phyloP scores from a whole-genome alignment of 805 yeast genomes.

The Grigorovia jiainica region DNA sequence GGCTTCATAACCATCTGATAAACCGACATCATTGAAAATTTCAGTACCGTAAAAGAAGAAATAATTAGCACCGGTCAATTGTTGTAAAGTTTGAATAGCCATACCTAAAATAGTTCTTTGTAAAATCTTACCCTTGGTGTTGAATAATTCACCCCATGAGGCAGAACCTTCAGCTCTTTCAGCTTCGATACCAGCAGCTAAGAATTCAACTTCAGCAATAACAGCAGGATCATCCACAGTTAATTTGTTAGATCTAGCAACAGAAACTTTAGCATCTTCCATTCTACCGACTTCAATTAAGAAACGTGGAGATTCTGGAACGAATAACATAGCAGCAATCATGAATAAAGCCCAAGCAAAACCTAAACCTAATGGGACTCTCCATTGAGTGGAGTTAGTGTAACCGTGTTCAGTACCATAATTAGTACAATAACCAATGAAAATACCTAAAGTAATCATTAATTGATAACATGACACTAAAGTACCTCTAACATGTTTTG shows the following conservation, averaged over 20 bases:
- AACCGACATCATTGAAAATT: slow-evolving; percentile 54
- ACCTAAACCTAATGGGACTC: slow-evolving; percentile 57
- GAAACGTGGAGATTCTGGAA: slow-evolving; percentile 71
- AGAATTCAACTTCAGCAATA: slow-evolving; percentile 45
- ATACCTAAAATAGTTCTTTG: slow-evolving; percentile 42
- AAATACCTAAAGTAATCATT: slow-evolving; percentile 63
- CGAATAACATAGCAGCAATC: slow-evolving; percentile 34
- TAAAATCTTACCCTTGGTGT: slow-evolving; percentile 56
- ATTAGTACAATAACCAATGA: no score
- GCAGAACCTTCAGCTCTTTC: slow-evolving; percentile 58
- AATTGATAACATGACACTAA: no score
- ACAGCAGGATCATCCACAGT: slow-evolving; percentile 46
- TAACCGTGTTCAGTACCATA: no score
- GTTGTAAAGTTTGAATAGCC: slow-evolving; percentile 44
- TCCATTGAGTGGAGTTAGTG: slow-evolving; percentile 67
- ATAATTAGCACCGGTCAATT: no score
- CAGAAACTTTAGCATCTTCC: slow-evolving; percentile 54
- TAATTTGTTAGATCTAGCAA: slow-evolving; percentile 46
- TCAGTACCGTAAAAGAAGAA: no score
- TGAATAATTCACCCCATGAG: slow-evolving; percentile 54
- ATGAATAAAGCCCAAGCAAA: slow-evolving; percentile 37
- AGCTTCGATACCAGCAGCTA: slow-evolving; percentile 51
- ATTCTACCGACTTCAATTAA: slow-evolving; percentile 44
- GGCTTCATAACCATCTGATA: slow-evolving; percentile 49
- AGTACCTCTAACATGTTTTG: slow-evolving; percentile 64